These are phyloP conservation scores for Bipolaris gigantea DNA, from an alignment of 2,329 filamentous ascomycete species.

Conservation along the genomic window DNA sequence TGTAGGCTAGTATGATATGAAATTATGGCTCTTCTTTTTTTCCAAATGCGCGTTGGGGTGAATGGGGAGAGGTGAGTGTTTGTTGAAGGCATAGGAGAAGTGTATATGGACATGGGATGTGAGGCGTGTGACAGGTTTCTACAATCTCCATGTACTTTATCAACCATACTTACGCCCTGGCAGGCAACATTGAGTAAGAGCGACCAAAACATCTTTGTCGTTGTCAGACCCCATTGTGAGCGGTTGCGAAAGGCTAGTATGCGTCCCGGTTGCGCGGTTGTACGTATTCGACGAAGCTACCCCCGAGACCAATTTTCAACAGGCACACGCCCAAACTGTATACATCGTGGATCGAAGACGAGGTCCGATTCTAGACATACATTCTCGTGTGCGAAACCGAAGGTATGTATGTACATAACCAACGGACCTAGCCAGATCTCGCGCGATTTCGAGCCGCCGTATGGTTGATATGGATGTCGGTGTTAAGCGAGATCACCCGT, in stretches of 20 bases:
- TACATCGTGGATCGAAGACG: slow-evolving; percentile 52
- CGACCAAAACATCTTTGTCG: not conserved
- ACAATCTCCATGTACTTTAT: slow-evolving; percentile 35
- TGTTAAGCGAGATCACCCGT: not conserved
- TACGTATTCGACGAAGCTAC: slow-evolving; percentile 39
- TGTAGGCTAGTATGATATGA: too few species aligned
- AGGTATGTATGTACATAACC: slow-evolving; percentile 46
- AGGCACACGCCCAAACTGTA: slow-evolving; percentile 60
- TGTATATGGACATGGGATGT: too few species aligned
- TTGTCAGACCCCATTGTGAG: not conserved
- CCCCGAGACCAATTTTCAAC: slow-evolving; percentile 57
- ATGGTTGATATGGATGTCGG: not conserved
- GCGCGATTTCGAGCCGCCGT: not conserved
- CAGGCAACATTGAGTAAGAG: not conserved
- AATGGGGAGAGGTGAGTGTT: too few species aligned
- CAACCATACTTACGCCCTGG: slow-evolving; percentile 34
- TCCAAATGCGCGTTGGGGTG: too few species aligned
- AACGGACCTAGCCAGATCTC: slow-evolving; percentile 26
- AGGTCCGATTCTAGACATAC: slow-evolving; percentile 51
- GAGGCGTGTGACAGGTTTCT: too few species aligned
- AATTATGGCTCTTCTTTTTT: too few species aligned
- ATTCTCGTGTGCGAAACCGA: slow-evolving; percentile 52
- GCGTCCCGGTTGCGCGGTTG: not conserved
- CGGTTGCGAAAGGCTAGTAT: slow-evolving; percentile 6
- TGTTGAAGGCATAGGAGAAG: too few species aligned